phyloP scores from a whole-genome alignment of 176 grass and related monocot species.

The Canna indica region DNA sequence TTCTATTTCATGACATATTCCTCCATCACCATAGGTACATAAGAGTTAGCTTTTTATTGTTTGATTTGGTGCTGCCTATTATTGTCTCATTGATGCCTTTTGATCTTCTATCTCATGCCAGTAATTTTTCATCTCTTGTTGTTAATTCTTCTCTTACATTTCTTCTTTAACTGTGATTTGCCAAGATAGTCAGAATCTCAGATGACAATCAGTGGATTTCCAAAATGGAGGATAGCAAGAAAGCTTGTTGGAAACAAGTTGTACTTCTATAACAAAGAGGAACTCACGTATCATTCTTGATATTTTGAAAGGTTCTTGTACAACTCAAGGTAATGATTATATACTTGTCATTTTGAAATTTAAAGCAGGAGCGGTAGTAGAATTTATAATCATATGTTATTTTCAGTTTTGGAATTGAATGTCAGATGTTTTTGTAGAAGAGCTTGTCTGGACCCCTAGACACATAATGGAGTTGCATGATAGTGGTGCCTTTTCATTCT shows the following conservation, averaged over 20 bases:
- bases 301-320: neutral
- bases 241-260: too few relatives aligned
- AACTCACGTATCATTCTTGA: neutral
- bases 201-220: neutral
- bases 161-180: too few relatives aligned
- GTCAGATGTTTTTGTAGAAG: neutral
- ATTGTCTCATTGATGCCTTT: neutral
- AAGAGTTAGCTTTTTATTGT: neutral
- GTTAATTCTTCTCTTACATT: neutral
- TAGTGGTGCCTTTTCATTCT: too few relatives aligned
- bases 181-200: too few relatives aligned
- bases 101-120: too few relatives aligned
- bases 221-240: too few relatives aligned
- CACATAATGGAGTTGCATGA: neutral
- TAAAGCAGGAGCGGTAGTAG: neutral
- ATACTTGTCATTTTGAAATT: neutral
- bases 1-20: neutral
- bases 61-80: neutral
- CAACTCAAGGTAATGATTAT: neutral
- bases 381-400: neutral
- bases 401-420: neutral
- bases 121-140: neutral
- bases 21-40: neutral
- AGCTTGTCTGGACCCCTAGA: neutral
- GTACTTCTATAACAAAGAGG: neutral